Percentiles rank a stretch among this genome's conserved stretches.
Evolutionary conservation across 306 rosid genomes (phyloP).

Genomic region (Vicia sativa): DNA sequence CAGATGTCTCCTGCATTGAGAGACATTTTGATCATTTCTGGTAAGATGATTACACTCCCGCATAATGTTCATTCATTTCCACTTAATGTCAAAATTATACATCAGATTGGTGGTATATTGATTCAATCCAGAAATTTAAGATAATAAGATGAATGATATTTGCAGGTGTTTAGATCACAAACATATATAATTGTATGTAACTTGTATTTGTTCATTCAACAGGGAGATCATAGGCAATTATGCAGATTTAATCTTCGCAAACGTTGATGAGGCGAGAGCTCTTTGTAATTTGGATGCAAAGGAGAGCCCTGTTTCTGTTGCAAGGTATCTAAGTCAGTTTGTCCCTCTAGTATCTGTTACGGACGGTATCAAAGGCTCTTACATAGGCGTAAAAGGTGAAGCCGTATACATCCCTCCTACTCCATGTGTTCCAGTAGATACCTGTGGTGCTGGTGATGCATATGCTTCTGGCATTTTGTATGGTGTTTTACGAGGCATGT

Average conservation of each 20-base stretch:
- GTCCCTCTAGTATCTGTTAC: conserved; percentile 88
- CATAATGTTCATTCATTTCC: conserved; percentile 6
- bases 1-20: conserved; percentile 90
- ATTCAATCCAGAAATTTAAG: background rate
- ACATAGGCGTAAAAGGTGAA: conserved; percentile 85
- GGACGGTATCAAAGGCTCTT: conserved; percentile 81
- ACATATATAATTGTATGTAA: conserved; percentile 3
- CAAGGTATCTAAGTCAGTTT: conserved; percentile 87
- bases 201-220: conserved; percentile 37
- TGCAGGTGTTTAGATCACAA: background rate
- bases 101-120: background rate
- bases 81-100: conserved; percentile 9
- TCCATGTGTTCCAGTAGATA: conserved; percentile 85
- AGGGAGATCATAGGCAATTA: conserved; percentile 82
- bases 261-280: conserved; percentile 83
- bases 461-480: conserved; percentile 85
- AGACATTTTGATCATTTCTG: conserved; percentile 89
- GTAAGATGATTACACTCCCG: conserved; percentile 41
- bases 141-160: background rate
- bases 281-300: conserved; percentile 67
- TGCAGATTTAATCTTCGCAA: conserved; percentile 82
- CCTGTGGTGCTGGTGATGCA: conserved; percentile 98
- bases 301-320: conserved; percentile 63
- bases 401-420: conserved; percentile 86
- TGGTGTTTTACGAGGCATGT: conserved; percentile 67